These are phyloP conservation scores for Hamiltosporidium tvaerminnensis DNA, from an alignment of 371 early-diverging fungal genomes.

Conservation along the genomic window DNA sequence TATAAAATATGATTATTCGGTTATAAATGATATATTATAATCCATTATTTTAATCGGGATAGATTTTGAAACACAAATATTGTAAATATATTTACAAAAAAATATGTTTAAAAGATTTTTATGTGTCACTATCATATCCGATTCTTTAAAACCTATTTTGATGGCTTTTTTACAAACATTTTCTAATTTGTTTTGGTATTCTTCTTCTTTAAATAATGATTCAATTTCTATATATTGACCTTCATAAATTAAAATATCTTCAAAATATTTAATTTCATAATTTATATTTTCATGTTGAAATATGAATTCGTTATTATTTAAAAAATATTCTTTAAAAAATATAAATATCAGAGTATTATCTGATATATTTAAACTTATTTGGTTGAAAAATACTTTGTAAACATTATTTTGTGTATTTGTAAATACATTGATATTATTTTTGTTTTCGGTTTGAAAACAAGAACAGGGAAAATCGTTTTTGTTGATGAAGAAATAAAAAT, in stretches of 20 bases:
- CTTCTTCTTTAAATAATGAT: no score
- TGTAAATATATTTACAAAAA: no score
- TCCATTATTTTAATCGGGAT: no score
- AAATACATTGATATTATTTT: not conserved
- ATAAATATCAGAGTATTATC: not conserved
- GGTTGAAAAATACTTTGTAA: not conserved
- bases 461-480: not conserved
- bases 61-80: no score
- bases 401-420: not conserved
- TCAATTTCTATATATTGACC: not conserved
- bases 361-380: no score
- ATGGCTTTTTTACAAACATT: no score
- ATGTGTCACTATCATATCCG: no score
- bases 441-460: not conserved
- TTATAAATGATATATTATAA: no score
- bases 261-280: not conserved
- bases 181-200: no score
- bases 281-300: not conserved
- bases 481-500: slow-evolving; percentile 38
- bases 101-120: no score
- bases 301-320: not conserved
- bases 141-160: no score
- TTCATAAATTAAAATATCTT: not conserved
- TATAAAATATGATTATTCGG: no score
- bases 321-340: not conserved